phyloP scores from a whole-genome alignment of 768 basidiomycete genomes.

The Mycena galericulata region DNA sequence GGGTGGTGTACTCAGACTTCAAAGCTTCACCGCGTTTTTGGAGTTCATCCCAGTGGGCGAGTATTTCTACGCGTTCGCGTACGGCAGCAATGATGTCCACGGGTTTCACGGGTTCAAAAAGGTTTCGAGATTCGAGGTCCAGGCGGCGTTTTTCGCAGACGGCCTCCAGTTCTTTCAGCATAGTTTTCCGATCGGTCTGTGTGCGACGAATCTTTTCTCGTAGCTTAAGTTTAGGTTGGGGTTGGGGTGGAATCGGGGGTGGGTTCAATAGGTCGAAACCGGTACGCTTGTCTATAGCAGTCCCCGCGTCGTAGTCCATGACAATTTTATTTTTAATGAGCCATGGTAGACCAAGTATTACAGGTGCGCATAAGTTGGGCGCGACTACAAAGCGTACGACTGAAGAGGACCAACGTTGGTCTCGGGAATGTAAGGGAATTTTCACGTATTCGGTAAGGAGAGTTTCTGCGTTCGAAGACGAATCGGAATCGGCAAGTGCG shows the following conservation, averaged over 20 bases:
- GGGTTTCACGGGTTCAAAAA: not conserved
- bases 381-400: conserved; percentile 27
- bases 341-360: conserved; percentile 42
- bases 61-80: not conserved
- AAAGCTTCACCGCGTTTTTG: not conserved
- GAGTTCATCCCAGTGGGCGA: not conserved
- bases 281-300: not conserved
- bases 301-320: conserved; percentile 36
- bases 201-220: conserved; percentile 33
- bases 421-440: conserved; percentile 21
- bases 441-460: conserved; percentile 30
- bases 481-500: not conserved
- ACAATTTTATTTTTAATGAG: conserved; percentile 38
- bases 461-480: not conserved
- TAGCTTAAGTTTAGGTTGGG: not conserved
- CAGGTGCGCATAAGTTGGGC: conserved; percentile 28
- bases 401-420: conserved; percentile 10
- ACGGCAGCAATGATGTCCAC: not conserved
- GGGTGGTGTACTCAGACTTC: conserved; percentile 31
- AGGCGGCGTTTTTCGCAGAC: not conserved
- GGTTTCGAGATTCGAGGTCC: not conserved
- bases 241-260: not conserved
- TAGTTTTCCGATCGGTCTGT: not conserved
- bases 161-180: not conserved
- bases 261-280: conserved; percentile 11